Base-by-base conservation (phyloP, 139 green algal species). In the Coccomyxa sp. region DNA sequence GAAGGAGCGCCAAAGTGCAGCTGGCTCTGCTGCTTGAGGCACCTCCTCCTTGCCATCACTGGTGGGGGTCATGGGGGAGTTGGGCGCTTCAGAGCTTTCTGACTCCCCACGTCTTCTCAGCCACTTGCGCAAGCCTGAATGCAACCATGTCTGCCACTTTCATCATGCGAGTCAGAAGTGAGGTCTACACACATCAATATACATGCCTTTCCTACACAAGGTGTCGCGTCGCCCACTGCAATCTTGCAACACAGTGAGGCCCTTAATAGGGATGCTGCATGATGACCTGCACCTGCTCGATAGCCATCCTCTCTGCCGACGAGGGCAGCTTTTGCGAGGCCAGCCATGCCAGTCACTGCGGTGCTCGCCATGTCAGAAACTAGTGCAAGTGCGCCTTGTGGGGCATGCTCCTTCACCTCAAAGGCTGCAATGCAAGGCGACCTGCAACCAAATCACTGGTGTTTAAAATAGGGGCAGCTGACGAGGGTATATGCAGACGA, bases 341-440 rank as follows among this genome's bases (percentile, higher is more conserved):
- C 79, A 74, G 57, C 51, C 57, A 74, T 18, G 17, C 79, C 79
- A 25, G 51, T 58, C 16, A 31, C 77, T 27, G 30, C 38, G 74
- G 67, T 18, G 57, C 18, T 18, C 12, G 59, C 59, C 32, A 86
- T 84, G 78, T 85, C 86, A 1, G 86, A 77, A 18, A 91, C 67
- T 15, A 87, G 57, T 32, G 88, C 82, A 32, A 92, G 45, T 30
- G 89, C 76, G n/a, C 86, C 88, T 0, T 63, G 77, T 14, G 32
- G 58, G 9, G 81, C 32, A 12, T 81, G 59, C 81, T 92, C 89
- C 31, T 92, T 84, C 10, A 77, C 89, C 32, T 90, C 82, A 15
- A 90, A 85, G 3, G 81, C 80, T 14, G 82, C 86, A n/a, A 93
- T 28, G 13, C 30, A 17, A n/a, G 77, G 77, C 21, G 14, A 81